Conservation (phyloP, 208 protist genomes). For the Phytomonas serpens region DNA sequence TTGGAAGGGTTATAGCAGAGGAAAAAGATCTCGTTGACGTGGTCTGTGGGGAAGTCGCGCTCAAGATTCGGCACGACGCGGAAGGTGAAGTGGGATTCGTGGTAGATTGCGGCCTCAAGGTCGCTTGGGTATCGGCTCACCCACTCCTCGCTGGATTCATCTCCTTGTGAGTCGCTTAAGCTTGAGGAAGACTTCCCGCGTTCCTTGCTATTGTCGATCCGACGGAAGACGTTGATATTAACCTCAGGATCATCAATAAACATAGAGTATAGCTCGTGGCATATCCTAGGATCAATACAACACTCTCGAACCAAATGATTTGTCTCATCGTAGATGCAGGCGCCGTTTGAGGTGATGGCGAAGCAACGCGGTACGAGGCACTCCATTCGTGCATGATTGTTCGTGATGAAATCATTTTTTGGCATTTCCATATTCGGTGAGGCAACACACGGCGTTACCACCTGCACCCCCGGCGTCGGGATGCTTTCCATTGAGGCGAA, state of each 20-base stretch:
- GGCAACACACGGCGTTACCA: conserved; percentile 20
- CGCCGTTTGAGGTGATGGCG: conserved; percentile 55
- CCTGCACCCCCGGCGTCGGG: conserved; percentile 32
- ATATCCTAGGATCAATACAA: conserved; percentile 22
- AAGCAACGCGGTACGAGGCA: conserved; percentile 47
- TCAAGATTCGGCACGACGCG: conserved; percentile 40
- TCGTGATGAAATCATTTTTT: not conserved
- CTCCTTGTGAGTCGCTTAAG: conserved; percentile 32
- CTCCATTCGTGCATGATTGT: not conserved
- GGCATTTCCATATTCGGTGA: not conserved
- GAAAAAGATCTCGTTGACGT: conserved; percentile 60
- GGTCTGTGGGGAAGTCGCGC: conserved; percentile 27
- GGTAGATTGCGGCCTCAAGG: conserved; percentile 35
- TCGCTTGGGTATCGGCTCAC: conserved; percentile 39
- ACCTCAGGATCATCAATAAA: conserved; percentile 39
- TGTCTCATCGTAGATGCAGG: conserved; percentile 49
- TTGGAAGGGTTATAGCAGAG: conserved; percentile 49
- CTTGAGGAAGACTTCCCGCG: conserved; percentile 28
- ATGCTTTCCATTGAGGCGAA: conserved; percentile 30
- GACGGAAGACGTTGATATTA: conserved; percentile 50
- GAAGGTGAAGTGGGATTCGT: conserved; percentile 35
- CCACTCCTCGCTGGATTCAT: conserved; percentile 51
- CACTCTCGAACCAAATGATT: conserved; percentile 39
- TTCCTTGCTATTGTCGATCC: conserved; percentile 24
- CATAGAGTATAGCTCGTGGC: conserved; percentile 32